A percentile compares a stretch with the other conserved stretches of the same genome.
Conservation (phyloP, 78 protist species). For the Salpingoeca rosetta region DNA sequence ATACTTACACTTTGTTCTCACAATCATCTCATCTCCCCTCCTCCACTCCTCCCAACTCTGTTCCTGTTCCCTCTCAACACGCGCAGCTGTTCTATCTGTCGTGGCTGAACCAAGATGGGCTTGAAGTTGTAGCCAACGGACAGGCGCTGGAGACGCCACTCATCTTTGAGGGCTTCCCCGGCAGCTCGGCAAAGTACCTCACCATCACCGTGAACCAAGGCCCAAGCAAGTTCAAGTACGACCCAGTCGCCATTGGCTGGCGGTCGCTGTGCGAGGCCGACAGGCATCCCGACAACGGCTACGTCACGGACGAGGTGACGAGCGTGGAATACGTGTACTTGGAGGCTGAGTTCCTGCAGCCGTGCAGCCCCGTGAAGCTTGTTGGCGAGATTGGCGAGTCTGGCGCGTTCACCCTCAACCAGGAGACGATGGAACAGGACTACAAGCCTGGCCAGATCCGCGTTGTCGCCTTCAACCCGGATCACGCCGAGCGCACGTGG, state of each 20-base stretch:
- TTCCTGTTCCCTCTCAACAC: too few species aligned
- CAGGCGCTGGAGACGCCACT: not conserved
- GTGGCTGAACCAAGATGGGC: not conserved
- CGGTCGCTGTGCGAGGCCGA: not conserved
- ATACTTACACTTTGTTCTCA: too few species aligned
- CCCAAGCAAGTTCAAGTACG: too few species aligned
- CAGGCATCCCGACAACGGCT: too few species aligned
- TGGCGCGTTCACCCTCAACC: not conserved
- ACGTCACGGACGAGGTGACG: not conserved
- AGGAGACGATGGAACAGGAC: not conserved
- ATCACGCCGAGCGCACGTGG: not conserved
- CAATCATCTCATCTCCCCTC: too few species aligned
- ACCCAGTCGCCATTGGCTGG: not conserved
- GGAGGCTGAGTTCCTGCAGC: not conserved
- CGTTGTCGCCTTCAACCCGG: not conserved
- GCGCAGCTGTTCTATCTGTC: too few species aligned
- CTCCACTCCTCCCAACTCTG: too few species aligned
- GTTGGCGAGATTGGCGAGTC: not conserved
- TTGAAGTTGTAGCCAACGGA: not conserved
- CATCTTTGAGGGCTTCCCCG: not conserved
- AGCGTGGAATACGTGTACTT: too few species aligned
- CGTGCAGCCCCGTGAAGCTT: not conserved
- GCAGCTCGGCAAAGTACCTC: too few species aligned
- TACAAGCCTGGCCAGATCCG: not conserved
- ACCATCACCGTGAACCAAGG: too few species aligned